phyloP scores from a whole-genome alignment of 2,329 filamentous ascomycete species.

The Aspergillus sojae region DNA sequence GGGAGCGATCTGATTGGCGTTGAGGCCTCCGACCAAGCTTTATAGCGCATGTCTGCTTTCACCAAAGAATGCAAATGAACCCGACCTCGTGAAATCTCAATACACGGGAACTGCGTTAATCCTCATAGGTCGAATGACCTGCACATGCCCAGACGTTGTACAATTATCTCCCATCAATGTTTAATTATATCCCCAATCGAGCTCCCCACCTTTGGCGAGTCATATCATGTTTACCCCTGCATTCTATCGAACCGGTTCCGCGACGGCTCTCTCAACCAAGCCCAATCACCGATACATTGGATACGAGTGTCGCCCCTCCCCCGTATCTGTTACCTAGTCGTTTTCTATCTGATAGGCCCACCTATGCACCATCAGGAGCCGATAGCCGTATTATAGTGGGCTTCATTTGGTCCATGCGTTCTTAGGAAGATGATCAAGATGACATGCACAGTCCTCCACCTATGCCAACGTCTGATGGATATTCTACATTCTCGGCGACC shows the following conservation, averaged over 20 bases:
- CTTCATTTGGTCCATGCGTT: background rate
- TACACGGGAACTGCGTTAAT: background rate
- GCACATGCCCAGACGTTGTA: background rate
- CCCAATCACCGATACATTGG: constrained; percentile 6
- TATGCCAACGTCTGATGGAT: background rate
- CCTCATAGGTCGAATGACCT: background rate
- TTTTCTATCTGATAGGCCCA: constrained; percentile 7
- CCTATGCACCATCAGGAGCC: background rate
- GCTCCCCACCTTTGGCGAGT: background rate
- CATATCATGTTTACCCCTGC: constrained; percentile 8
- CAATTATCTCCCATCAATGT: background rate
- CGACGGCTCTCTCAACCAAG: background rate
- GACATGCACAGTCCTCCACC: background rate
- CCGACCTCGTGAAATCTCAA: background rate
- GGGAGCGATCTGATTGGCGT: constrained; percentile 12
- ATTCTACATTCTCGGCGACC: background rate
- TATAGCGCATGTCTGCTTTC: constrained; percentile 12
- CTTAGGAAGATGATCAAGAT: background rate
- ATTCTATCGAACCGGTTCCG: constrained; percentile 8
- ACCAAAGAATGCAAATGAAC: background rate
- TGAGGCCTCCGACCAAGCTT: constrained; percentile 21
- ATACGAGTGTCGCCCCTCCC: constrained; percentile 12
- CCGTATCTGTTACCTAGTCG: background rate
- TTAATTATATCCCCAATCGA: background rate
- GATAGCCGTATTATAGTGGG: background rate